These are phyloP conservation scores for Ceratonia siliqua DNA, from an alignment of 306 rosid species.

Conservation along the genomic window DNA sequence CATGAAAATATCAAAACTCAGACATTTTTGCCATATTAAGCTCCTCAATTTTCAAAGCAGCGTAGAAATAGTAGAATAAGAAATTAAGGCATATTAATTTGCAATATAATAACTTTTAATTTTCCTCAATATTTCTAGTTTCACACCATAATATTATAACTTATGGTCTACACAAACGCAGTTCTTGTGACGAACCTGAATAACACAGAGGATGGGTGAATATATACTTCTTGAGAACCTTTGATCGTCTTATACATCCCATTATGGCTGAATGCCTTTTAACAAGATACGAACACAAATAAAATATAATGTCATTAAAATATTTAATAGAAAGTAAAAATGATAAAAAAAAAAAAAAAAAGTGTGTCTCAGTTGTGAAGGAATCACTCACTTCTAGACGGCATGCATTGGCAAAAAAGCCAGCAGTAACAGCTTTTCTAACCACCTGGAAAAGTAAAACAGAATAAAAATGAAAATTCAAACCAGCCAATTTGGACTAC, in stretches of 20 bases:
- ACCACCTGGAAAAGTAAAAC: slow-evolving; percentile 53
- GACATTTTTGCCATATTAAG: neutral
- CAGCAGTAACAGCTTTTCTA: slow-evolving; percentile 80
- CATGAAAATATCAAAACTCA: neutral
- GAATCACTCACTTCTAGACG: slow-evolving; percentile 63
- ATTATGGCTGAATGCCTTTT: slow-evolving; percentile 75
- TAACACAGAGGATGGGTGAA: slow-evolving; percentile 90
- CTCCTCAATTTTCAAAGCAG: neutral
- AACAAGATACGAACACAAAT: slow-evolving; percentile 30
- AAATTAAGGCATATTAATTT: neutral
- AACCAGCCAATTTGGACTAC: neutral
- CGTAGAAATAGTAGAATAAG: slow-evolving; percentile 16
- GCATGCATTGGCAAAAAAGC: slow-evolving; percentile 83
- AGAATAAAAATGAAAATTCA: neutral
- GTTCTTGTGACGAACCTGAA: slow-evolving; percentile 64
- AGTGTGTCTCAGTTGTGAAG: slow-evolving; percentile 10
- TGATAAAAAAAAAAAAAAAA: slow-evolving; percentile 33
- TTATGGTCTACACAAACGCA: neutral
- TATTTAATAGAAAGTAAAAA: neutral
- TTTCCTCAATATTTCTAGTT: neutral
- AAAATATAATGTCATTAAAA: neutral
- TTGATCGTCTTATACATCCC: slow-evolving; percentile 86
- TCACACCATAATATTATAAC: neutral
- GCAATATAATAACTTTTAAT: neutral
- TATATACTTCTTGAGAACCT: slow-evolving; percentile 86